Conservation (phyloP, 257 asterid genomes). For the Paraleonurus japonicus region DNA sequence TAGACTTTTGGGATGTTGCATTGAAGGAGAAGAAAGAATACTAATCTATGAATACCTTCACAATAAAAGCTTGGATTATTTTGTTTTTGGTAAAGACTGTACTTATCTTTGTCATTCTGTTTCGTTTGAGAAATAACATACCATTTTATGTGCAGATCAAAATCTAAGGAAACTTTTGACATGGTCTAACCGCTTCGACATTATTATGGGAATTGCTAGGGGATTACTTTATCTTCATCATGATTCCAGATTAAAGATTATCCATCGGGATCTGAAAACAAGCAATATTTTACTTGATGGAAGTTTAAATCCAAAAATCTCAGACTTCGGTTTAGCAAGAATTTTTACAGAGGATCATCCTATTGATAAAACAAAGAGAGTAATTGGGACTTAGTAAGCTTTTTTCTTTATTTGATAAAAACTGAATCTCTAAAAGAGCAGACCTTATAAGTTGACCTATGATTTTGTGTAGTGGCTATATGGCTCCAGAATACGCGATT, state of each 20-base stretch:
- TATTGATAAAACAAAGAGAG: constrained; percentile 32
- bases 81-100: too few species aligned
- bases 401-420: too few species aligned
- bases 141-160: constrained; percentile 24
- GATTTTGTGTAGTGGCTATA: constrained; percentile 38
- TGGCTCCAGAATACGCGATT: constrained; percentile 45
- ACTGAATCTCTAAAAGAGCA: neutral
- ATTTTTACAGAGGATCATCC: constrained; percentile 27
- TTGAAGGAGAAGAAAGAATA: too few species aligned
- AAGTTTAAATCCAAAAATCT: constrained; percentile 37
- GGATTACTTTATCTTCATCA: constrained; percentile 43
- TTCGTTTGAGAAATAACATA: too few species aligned
- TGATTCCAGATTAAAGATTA: constrained; percentile 41
- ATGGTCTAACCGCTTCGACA: constrained; percentile 36
- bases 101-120: too few species aligned
- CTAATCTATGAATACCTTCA: too few species aligned
- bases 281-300: constrained; percentile 41
- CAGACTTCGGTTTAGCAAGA: constrained; percentile 48
- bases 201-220: constrained; percentile 36
- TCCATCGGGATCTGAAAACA: constrained; percentile 43
- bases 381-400: constrained; percentile 44
- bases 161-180: constrained; percentile 14
- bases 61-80: too few species aligned
- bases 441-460: neutral
- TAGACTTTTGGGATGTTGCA: too few species aligned